Evolutionary conservation across 441 rosid species (phyloP), one percentile per base, ranked within the genome.

Genomic region (Gossypium gossypioides): DNA sequence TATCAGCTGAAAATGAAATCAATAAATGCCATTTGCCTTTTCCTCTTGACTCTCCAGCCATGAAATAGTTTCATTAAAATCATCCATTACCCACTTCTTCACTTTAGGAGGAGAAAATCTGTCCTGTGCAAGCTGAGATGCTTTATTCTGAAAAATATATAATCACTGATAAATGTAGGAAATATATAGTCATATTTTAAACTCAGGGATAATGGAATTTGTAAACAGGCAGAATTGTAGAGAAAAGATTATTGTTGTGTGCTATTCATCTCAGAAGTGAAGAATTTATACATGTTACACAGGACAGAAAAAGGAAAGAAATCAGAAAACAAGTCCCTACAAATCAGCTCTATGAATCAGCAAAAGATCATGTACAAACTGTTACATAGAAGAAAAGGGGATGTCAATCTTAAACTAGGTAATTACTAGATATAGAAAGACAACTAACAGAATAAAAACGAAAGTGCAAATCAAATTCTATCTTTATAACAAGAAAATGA

Each of bases 31-130:
- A 66, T 80, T 74, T 76, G 87, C 99, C 85, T 91, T 88, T 83
- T 91, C 99, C 72, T 88, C 91, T 77, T 81, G 98, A 79, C 88
- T 85, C 75, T 87, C 89, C 42, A 95, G 82, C 97, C 98, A 95
- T 68, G 88, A 78, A 76, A 87, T 79, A 58, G 99, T 92, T 80
- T 73, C 86, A 64, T 71, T 81, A 64, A 92, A 83, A 81, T 95
- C 99, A 69, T 84, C 84, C 72, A 82, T 69, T 54, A 84, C 96
- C 99, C 98, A 91, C 74, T 84, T 81, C 84, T 88, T 91, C 74
- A 89, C 86, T 73, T 81, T 82, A 2, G 91, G 68, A 68, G 79
- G 82, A 75, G 84, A 71, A 72, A 91, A 81, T n/a, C 58, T 61
- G 54, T 78, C 86, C 70, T 81, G 76, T 54, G 67, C 71, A 22